Conservation (phyloP, 1,284 basidiomycete species). For the Peniophora sp. region DNA sequence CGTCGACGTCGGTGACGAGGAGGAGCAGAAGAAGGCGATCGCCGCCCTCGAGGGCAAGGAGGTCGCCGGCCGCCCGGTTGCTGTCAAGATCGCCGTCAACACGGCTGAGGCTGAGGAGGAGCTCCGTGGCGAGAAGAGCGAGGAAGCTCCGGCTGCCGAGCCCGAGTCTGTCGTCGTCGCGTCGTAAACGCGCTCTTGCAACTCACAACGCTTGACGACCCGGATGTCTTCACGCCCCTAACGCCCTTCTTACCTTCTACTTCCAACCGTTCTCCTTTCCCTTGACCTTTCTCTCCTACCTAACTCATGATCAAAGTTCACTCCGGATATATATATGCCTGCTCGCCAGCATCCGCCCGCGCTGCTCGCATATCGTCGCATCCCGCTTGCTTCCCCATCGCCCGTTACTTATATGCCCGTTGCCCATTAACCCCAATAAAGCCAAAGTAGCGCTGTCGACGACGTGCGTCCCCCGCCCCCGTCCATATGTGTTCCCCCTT, state of each 20-base stretch:
- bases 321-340: conserved; percentile 1
- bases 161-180: conserved; percentile 22
- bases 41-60: conserved; percentile 76
- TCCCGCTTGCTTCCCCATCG: too few species aligned
- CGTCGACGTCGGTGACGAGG: conserved; percentile 81
- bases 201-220: background rate
- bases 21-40: conserved; percentile 82
- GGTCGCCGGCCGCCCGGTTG: conserved; percentile 70
- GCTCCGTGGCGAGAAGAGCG: conserved; percentile 16
- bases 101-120: conserved; percentile 26
- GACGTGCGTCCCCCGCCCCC: too few species aligned
- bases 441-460: too few species aligned
- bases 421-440: too few species aligned
- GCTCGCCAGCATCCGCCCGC: background rate
- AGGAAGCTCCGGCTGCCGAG: conserved; percentile 29
- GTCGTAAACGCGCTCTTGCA: conserved; percentile 15
- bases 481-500: too few species aligned
- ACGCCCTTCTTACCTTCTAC: background rate
- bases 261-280: background rate
- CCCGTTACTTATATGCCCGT: too few species aligned
- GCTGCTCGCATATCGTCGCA: too few species aligned
- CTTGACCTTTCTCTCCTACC: background rate
- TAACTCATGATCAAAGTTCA: background rate
- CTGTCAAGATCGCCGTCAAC: conserved; percentile 86
- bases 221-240: background rate